Base-by-base conservation (phyloP, 345 rosid genomes). In the Gossypium stocksii region DNA sequence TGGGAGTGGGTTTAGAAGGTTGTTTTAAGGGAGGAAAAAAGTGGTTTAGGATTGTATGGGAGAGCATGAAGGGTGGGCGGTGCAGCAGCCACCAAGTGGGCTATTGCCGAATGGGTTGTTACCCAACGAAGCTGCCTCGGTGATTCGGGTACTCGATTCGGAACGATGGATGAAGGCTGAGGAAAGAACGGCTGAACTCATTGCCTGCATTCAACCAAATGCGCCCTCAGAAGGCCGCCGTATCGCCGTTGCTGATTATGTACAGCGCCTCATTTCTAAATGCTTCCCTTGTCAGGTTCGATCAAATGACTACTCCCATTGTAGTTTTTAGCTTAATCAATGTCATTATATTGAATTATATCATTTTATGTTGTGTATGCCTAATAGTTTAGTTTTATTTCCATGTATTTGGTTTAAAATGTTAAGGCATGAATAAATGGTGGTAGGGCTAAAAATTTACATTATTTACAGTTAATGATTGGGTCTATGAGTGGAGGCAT, bases 171-270 rank as follows among this genome's bases (percentile, higher is more conserved):
- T 79, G 16, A 86, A 81, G 79, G 99, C 94, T 0, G 97, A 93
- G 80, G 91, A 88, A 77, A 87, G 89, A 82, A 93, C 93, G 7
- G 87, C 89, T 3, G 88, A 91, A 78, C 98, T 95, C 64, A 91
- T 95, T 69, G 84, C 84, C 72, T 85, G 97, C 81, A 90, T 95
- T 82, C 87, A 93, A 85, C 98, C 99, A 8, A 87, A 89, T 77
- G 78, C 81, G 43, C 93, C 90, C 43, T 90, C 99, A 0, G 97
- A 96, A 85, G 84, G 85, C 81, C 93, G 88, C 19, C 84, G 99
- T n/a, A 90, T 89, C 79, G 97, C 89, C 8, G 98, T 96, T 14
- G 94, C 98, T 3, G 84, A 77, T 27, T 96, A 96, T 77, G 98
- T 93, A 22, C 82, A 83, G 75, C 85, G 89, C 76, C 98, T 93